Evolutionary conservation across 116 monocot species (phyloP), one percentile per base, ranked within the genome.

Genomic region (Dioscorea cayenensis): DNA sequence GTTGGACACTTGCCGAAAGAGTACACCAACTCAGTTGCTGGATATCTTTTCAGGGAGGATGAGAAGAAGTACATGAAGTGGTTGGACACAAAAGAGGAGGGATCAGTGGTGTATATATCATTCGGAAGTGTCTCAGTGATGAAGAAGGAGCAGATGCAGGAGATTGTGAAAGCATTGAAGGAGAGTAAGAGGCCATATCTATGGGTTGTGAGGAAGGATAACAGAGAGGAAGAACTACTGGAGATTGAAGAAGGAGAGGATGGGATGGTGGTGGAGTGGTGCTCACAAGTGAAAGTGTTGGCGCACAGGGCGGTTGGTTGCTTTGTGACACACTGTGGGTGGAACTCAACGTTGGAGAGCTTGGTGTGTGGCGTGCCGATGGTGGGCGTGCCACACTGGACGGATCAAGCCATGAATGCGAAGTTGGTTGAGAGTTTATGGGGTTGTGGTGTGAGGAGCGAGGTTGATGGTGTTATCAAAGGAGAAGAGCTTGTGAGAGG

Each of bases 301-400:
- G 67, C 78, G 9, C 85, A 86, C 71, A 35, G 27, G 29, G 65
- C 92, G 4, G 78, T 93, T 7, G 92, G 92, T 5, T 93, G 93
- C 77, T 93, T 93, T 72, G 74, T 89, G 60, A 79, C 86, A 28
- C 91, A 95, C 71, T 86, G 94, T 68, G 91, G 91, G 2, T 95
- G 89, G 95, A 89, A 91, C 78, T 86, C 86, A 23, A 77, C 75
- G 23, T 14, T 83, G 70, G 95, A 91, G 81, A 75, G 73, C 29
- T n/a, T 92, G 65, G 63, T 58, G 14, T 68, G 77, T 37, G 88
- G 88, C 0, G 79, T 84, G 61, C 88, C 92, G 21, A 80, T 69
- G 55, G 55, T 70, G 29, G 23, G 55, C 17, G 55, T 52, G 70
- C 55, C 70, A 58, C 32, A 52, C 9, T 59, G 70, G 70, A 59